Evolutionary conservation across 345 rosid species (phyloP).

Genomic region (Boechera divaricarpa): DNA sequence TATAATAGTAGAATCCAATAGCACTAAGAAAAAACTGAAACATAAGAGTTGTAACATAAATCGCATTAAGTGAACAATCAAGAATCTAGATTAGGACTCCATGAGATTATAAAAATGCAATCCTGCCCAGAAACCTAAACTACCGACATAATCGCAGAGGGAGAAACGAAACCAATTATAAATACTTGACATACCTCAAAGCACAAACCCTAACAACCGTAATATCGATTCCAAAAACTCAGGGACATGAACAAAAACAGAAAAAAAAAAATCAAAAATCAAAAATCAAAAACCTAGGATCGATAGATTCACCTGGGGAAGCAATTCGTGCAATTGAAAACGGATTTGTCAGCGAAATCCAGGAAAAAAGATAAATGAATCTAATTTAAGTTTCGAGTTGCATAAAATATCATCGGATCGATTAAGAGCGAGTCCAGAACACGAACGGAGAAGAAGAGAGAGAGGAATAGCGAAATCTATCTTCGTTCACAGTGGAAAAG

Average conservation of each 20-base stretch:
- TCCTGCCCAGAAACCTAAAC: neutral
- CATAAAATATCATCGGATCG: slow-evolving; percentile 29
- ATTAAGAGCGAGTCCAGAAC: slow-evolving; percentile 11
- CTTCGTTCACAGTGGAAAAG: slow-evolving; percentile 33
- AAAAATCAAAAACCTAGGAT: slow-evolving; percentile 17
- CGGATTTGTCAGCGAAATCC: slow-evolving; percentile 9
- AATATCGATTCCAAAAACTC: neutral
- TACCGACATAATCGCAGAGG: neutral
- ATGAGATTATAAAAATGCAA: neutral
- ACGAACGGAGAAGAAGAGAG: slow-evolving; percentile 13
- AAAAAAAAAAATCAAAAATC: slow-evolving; percentile 1
- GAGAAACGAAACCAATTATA: neutral
- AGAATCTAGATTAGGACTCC: neutral
- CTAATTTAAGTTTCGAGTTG: neutral
- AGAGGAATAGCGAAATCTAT: slow-evolving; percentile 8
- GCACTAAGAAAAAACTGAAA: neutral
- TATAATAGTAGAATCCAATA: slow-evolving; percentile 1
- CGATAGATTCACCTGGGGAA: slow-evolving; percentile 27
- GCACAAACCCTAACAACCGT: slow-evolving; percentile 14
- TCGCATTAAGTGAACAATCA: neutral
- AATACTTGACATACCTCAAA: neutral
- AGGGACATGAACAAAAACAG: neutral
- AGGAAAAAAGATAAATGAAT: neutral
- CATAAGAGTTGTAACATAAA: neutral
- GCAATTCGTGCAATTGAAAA: slow-evolving; percentile 22